Percentiles rank a stretch among this genome's conserved stretches.
Evolutionary conservation across 768 basidiomycete genomes (phyloP).

Genomic region (Russula foetens): DNA sequence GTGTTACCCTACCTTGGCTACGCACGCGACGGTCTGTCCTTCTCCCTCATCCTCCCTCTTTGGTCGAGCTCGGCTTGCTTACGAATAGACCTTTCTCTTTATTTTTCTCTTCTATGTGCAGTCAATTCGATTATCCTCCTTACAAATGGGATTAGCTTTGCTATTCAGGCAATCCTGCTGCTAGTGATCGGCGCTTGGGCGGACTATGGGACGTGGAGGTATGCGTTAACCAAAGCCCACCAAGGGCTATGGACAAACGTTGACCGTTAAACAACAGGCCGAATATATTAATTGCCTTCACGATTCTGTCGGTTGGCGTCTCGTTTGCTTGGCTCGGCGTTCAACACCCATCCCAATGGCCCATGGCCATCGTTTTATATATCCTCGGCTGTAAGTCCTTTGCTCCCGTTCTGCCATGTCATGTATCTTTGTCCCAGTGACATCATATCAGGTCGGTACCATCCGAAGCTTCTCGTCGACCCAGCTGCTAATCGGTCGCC

Average conservation of each 20-base stretch:
- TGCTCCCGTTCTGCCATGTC: background rate
- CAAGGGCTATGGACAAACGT: background rate
- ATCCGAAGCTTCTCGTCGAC: background rate
- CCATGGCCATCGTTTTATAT: constrained; percentile 51
- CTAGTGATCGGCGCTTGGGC: constrained; percentile 70
- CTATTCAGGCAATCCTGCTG: constrained; percentile 61
- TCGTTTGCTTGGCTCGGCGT: constrained; percentile 78
- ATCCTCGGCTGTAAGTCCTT: constrained; percentile 48
- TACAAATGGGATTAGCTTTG: constrained; percentile 75
- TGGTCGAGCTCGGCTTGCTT: background rate
- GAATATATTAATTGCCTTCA: constrained; percentile 72
- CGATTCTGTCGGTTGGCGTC: constrained; percentile 52
- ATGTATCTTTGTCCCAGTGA: constrained; percentile 35
- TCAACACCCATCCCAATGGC: constrained; percentile 55
- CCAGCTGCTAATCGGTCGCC: background rate
- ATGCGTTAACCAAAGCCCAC: background rate
- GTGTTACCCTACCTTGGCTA: constrained; percentile 59
- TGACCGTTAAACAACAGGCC: constrained; percentile 35
- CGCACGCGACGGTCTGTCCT: constrained; percentile 47
- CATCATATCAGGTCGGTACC: constrained; percentile 53
- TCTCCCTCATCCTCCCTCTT: background rate
- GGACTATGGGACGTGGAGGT: constrained; percentile 79
- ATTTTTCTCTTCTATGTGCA: constrained; percentile 21
- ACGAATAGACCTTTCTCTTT: background rate
- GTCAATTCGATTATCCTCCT: constrained; percentile 73